These are phyloP conservation scores for Pterocarpus santalinus DNA, from an alignment of 306 rosid species.

Conservation along the genomic window DNA sequence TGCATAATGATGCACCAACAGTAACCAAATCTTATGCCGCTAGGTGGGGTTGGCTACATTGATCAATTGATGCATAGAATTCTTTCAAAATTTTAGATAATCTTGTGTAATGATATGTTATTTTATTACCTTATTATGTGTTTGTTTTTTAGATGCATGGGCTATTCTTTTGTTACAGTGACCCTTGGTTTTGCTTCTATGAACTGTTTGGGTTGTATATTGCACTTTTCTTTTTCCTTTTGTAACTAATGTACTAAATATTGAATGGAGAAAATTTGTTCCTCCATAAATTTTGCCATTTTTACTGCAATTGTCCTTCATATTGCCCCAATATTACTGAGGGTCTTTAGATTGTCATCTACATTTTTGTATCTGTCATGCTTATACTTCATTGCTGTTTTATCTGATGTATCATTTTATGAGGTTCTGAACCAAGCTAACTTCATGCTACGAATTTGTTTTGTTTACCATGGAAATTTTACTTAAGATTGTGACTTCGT, in stretches of 20 bases:
- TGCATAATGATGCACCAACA: background rate
- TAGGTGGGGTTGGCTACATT: background rate
- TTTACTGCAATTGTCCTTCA: background rate
- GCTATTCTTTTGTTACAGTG: too few relatives aligned
- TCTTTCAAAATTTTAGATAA: background rate
- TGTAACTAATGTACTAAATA: too few relatives aligned
- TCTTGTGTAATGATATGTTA: background rate
- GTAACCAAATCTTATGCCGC: background rate
- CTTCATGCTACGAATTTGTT: constrained; percentile 22
- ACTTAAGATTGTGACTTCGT: background rate
- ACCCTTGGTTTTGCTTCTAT: too few relatives aligned
- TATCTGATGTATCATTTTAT: constrained; percentile 3
- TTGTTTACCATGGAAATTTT: constrained; percentile 22
- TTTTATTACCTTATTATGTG: too few relatives aligned
- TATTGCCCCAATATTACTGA: background rate
- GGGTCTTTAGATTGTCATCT: background rate
- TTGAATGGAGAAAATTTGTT: background rate
- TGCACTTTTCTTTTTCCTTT: too few relatives aligned
- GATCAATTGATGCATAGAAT: background rate
- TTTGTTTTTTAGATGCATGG: too few relatives aligned
- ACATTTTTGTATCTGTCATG: constrained; percentile 9
- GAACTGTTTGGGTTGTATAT: too few relatives aligned
- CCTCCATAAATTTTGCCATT: background rate
- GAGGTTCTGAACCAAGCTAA: constrained; percentile 9
- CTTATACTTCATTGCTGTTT: constrained; percentile 9